phyloP scores from a whole-genome alignment of 2,329 filamentous ascomycete genomes.

The Fusarium luffae region DNA sequence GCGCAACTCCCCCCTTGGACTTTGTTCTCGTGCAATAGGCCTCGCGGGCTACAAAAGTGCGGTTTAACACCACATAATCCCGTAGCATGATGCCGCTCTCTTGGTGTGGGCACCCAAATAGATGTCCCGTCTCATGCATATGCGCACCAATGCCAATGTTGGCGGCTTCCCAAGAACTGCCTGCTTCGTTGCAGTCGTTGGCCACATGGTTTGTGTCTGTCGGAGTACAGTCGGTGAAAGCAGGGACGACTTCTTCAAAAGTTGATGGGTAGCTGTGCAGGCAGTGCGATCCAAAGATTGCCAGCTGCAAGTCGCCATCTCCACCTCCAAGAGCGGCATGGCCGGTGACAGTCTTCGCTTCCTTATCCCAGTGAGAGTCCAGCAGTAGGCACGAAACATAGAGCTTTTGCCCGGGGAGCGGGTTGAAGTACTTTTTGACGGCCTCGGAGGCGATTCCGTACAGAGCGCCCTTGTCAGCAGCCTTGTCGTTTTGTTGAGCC shows the following conservation, averaged over 20 bases:
- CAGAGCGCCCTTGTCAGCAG: constrained; percentile 76
- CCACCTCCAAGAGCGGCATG: constrained; percentile 86
- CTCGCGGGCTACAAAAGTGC: constrained; percentile 83
- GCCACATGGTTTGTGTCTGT: constrained; percentile 84
- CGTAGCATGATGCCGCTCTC: constrained; percentile 92
- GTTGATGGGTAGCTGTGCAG: constrained; percentile 90
- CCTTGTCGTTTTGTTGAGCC: constrained; percentile 80
- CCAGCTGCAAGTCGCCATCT: constrained; percentile 79
- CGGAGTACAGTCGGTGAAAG: constrained; percentile 89
- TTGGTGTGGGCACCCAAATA: constrained; percentile 91
- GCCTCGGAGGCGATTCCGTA: constrained; percentile 82
- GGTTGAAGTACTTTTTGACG: constrained; percentile 80
- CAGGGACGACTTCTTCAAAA: constrained; percentile 89
- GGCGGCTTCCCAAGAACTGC: constrained; percentile 94
- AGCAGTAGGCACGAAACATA: constrained; percentile 90
- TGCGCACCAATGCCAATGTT: constrained; percentile 95
- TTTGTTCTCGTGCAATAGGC: constrained; percentile 89
- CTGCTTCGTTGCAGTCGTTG: constrained; percentile 87
- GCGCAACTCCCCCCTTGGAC: constrained; percentile 79
- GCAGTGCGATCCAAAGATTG: constrained; percentile 91
- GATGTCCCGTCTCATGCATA: constrained; percentile 88
- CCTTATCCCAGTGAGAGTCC: constrained; percentile 87
- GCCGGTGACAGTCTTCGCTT: constrained; percentile 75
- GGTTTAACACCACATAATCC: constrained; percentile 86
- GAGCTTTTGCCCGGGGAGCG: constrained; percentile 79